Percentiles rank a stretch among this genome's conserved stretches.
phyloP scores from a whole-genome alignment of 1,284 basidiomycete species.

The Cystobasidium slooffiae region DNA sequence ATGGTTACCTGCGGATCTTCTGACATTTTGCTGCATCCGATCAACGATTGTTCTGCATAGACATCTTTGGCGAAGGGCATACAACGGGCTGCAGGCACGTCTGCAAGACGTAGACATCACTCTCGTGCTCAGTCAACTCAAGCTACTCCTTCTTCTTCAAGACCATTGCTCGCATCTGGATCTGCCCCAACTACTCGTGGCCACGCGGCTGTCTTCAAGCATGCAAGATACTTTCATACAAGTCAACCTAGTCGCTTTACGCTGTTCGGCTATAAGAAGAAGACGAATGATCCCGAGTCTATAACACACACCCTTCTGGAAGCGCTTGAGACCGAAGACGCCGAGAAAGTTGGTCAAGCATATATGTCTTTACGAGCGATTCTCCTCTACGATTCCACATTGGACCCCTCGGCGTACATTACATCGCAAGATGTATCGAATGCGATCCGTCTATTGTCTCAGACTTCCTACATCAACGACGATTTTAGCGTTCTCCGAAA shows the following conservation, averaged over 20 bases:
- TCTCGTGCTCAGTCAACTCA: no score
- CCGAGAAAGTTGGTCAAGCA: conserved; percentile 1
- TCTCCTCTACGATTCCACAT: conserved; percentile 8
- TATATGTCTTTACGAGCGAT: conserved; percentile 15
- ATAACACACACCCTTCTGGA: conserved; percentile 4
- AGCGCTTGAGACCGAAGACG: conserved; percentile 23
- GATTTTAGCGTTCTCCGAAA: conserved; percentile 36
- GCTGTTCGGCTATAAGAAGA: conserved; percentile 27
- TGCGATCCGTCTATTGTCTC: conserved; percentile 45
- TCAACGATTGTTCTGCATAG: neutral
- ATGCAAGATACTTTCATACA: conserved; percentile 5
- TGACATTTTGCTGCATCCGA: conserved; percentile 11
- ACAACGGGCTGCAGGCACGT: neutral
- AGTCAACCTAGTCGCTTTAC: neutral
- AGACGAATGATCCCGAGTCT: conserved; percentile 1
- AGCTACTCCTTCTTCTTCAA: neutral
- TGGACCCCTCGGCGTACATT: conserved; percentile 2
- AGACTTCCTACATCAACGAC: conserved; percentile 38
- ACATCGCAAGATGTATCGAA: conserved; percentile 28
- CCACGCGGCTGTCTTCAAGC: neutral
- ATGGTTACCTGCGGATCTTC: neutral
- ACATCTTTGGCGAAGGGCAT: neutral
- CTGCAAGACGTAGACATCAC: neutral
- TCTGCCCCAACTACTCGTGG: neutral
- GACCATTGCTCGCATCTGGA: neutral